Evolutionary conservation across 1,284 basidiomycete species (phyloP).

Genomic region (Ustilago shanxiensis): DNA sequence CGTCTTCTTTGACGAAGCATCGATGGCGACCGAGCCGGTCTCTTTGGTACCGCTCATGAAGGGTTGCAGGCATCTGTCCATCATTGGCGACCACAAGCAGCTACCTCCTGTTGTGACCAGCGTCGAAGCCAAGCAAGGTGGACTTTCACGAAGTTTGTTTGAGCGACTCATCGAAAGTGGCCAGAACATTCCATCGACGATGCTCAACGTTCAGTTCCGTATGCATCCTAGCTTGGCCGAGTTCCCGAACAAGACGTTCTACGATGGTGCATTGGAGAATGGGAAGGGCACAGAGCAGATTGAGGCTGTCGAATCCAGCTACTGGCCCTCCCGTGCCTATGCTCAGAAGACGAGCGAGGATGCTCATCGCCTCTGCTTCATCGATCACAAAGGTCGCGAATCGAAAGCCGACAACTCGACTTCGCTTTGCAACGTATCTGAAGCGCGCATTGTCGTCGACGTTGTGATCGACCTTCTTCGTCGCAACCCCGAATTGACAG

Average conservation of each 20-base stretch:
- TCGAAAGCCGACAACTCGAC: conserved; percentile 48
- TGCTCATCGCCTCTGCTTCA: conserved; percentile 43
- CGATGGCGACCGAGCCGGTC: conserved; percentile 90
- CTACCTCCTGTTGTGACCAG: conserved; percentile 86
- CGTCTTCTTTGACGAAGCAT: conserved; percentile 93
- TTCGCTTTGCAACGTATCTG: conserved; percentile 58
- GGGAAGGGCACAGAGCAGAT: conserved; percentile 73
- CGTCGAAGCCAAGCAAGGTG: conserved; percentile 74
- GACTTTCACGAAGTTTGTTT: conserved; percentile 85
- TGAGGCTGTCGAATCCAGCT: conserved; percentile 49
- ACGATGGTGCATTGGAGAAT: conserved; percentile 78
- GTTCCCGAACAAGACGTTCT: conserved; percentile 88
- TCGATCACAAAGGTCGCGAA: conserved; percentile 55
- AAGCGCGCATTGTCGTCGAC: conserved; percentile 68
- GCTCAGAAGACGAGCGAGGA: not conserved
- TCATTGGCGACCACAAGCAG: conserved; percentile 97
- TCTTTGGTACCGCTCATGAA: conserved; percentile 71
- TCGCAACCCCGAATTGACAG: conserved; percentile 54
- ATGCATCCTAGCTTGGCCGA: conserved; percentile 91
- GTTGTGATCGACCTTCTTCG: conserved; percentile 57
- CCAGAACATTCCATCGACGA: conserved; percentile 68
- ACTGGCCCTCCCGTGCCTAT: conserved; percentile 19
- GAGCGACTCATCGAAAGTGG: conserved; percentile 79
- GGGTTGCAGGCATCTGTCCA: conserved; percentile 80
- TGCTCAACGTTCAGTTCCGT: conserved; percentile 92